Evolutionary conservation across 1,139 yeast genomes (phyloP).

Genomic region (Hemisphaericaspora lyxosophila): DNA sequence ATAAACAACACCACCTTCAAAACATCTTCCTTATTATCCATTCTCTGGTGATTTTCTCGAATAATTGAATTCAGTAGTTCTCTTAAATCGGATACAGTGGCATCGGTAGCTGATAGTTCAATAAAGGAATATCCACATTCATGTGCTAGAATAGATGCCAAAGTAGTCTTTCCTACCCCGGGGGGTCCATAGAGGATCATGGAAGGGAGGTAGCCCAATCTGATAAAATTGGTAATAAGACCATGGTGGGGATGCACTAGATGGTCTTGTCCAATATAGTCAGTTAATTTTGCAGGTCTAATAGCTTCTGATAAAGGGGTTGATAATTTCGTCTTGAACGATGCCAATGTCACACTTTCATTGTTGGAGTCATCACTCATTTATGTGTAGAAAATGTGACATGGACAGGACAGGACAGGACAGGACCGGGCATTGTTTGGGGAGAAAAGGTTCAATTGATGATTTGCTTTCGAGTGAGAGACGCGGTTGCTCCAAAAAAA

Average conservation of each 20-base stretch:
- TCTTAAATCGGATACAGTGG: constrained; percentile 31
- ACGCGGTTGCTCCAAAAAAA: too few species aligned
- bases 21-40: constrained; percentile 11
- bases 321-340: not conserved
- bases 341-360: not conserved
- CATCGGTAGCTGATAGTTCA: constrained; percentile 43
- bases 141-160: constrained; percentile 39
- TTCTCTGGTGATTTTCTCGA: constrained; percentile 25
- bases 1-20: constrained; percentile 39
- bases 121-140: constrained; percentile 36
- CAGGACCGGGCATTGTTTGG: too few species aligned
- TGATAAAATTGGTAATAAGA: constrained; percentile 30
- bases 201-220: constrained; percentile 43
- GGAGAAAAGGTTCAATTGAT: too few species aligned
- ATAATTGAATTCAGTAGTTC: constrained; percentile 25
- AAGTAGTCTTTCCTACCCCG: constrained; percentile 48
- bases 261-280: constrained; percentile 42
- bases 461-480: too few species aligned
- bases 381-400: too few species aligned
- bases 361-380: not conserved
- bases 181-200: constrained; percentile 48
- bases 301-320: constrained; percentile 13
- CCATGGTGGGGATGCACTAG: constrained; percentile 30
- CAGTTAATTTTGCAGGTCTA: constrained; percentile 25
- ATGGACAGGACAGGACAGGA: too few species aligned